These are phyloP conservation scores for Phylloporus rhodoxanthus DNA, from an alignment of 768 basidiomycete species.

Conservation along the genomic window DNA sequence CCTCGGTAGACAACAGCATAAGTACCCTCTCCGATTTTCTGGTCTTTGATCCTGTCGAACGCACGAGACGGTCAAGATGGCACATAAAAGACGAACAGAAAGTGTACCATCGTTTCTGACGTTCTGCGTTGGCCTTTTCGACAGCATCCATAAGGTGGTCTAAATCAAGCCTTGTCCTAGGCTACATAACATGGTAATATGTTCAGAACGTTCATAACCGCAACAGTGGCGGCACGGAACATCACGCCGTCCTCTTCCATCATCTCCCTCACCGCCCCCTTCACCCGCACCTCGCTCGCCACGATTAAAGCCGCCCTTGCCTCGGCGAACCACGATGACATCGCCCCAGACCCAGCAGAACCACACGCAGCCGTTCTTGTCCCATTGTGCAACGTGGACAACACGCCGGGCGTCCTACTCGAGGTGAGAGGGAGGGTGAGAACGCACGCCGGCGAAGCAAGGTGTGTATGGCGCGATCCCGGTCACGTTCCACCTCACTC, in stretches of 20 bases:
- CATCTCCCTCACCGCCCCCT: constrained; percentile 32
- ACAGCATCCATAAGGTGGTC: constrained; percentile 66
- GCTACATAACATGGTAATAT: too few species aligned
- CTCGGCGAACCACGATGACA: constrained; percentile 10
- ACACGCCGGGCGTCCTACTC: constrained; percentile 60
- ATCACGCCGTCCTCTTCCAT: constrained; percentile 10
- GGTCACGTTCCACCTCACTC: background rate
- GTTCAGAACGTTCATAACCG: constrained; percentile 22
- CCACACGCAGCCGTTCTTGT: constrained; percentile 66
- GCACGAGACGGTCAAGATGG: constrained; percentile 6
- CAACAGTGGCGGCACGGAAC: constrained; percentile 3
- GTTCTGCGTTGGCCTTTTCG: constrained; percentile 68
- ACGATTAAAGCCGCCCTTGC: constrained; percentile 28
- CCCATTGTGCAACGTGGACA: constrained; percentile 70
- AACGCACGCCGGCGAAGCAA: constrained; percentile 77
- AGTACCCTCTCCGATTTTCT: constrained; percentile 85
- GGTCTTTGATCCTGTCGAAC: constrained; percentile 64
- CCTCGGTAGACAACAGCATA: constrained; percentile 96
- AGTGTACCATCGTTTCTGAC: constrained; percentile 62
- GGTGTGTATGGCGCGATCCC: constrained; percentile 37
- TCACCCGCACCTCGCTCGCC: constrained; percentile 33
- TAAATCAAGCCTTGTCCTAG: too few species aligned
- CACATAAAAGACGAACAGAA: background rate
- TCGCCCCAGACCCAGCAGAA: constrained; percentile 24
- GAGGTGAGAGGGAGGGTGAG: constrained; percentile 64